Conservation (phyloP, 805 yeast species). For the Cephaloascus fragrans region DNA sequence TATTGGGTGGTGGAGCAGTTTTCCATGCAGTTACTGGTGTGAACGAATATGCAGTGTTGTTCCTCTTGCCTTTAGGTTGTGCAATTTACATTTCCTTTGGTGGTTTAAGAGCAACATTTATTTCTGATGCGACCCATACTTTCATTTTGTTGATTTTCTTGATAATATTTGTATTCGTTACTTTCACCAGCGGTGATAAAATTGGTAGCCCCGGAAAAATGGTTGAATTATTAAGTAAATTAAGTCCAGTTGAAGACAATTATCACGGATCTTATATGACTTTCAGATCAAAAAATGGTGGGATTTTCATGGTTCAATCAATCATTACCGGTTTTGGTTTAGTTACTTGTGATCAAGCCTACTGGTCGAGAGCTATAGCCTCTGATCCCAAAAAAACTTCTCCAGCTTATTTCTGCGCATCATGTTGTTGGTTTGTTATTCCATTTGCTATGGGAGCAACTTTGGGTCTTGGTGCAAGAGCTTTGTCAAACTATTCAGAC, state of each 20-base stretch:
- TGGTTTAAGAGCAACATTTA: constrained; percentile 74
- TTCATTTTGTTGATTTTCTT: constrained; percentile 31
- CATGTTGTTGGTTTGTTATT: constrained; percentile 15
- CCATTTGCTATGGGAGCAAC: constrained; percentile 16
- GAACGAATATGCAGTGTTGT: constrained; percentile 33
- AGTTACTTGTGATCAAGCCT: constrained; percentile 14
- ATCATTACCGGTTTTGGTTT: constrained; percentile 15
- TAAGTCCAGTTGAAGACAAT: constrained; percentile 8
- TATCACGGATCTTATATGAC: constrained; percentile 9
- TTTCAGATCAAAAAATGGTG: constrained; percentile 12
- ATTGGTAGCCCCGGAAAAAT: constrained; percentile 35
- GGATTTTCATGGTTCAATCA: constrained; percentile 11
- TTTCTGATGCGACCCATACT: constrained; percentile 66
- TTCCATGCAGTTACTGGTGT: constrained; percentile 31
- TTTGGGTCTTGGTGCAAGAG: constrained; percentile 18
- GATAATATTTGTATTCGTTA: constrained; percentile 18
- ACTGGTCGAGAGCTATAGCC: constrained; percentile 16
- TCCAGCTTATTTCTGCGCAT: constrained; percentile 14
- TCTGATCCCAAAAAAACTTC: constrained; percentile 12
- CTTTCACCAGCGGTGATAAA: constrained; percentile 22
- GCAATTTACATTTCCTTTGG: constrained; percentile 69
- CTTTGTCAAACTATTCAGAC: constrained; percentile 12
- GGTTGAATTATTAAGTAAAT: constrained; percentile 24
- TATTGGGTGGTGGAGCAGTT: constrained; percentile 28
- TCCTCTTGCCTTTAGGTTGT: constrained; percentile 48